A percentile compares a stretch with the other conserved stretches of the same genome.
Evolutionary conservation across 768 basidiomycete species (phyloP).

Genomic region (Lentinula lateritia): DNA sequence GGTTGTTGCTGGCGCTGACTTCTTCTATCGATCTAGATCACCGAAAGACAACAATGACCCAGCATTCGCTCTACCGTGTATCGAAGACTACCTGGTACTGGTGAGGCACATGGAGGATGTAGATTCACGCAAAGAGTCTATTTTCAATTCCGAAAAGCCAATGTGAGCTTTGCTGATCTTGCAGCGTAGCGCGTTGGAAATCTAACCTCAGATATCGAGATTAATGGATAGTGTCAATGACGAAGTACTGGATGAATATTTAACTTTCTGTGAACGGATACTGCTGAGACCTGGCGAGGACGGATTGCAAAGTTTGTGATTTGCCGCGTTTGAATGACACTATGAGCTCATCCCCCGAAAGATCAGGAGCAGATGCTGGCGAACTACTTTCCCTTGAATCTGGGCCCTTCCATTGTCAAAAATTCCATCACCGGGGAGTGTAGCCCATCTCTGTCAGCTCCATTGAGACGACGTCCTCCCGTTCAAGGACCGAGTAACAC

Average conservation of each 20-base stretch:
- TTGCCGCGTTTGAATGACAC: slow-evolving; percentile 7
- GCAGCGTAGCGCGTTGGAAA: slow-evolving; percentile 1
- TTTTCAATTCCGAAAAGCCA: slow-evolving; percentile 37
- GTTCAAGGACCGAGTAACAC: background rate
- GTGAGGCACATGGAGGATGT: slow-evolving; percentile 32
- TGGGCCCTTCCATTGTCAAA: background rate
- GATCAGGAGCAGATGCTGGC: slow-evolving; percentile 27
- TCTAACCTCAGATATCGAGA: slow-evolving; percentile 28
- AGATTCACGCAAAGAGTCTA: slow-evolving; percentile 22
- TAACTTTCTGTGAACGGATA: slow-evolving; percentile 58
- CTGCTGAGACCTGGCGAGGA: slow-evolving; percentile 31
- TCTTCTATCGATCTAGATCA: slow-evolving; percentile 25
- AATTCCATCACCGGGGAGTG: background rate
- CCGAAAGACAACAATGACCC: slow-evolving; percentile 48
- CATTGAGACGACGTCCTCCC: background rate
- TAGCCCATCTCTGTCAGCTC: background rate
- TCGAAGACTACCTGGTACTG: slow-evolving; percentile 40
- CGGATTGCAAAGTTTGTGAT: slow-evolving; percentile 14
- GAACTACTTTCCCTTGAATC: slow-evolving; percentile 32
- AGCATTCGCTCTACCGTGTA: slow-evolving; percentile 50
- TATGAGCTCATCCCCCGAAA: background rate
- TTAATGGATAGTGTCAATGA: slow-evolving; percentile 47
- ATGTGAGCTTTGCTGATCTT: slow-evolving; percentile 34
- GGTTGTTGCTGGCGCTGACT: slow-evolving; percentile 7
- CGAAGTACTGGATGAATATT: slow-evolving; percentile 54